Conservation (phyloP, 2,329 filamentous ascomycete species). For the Chaetomium sp. region DNA sequence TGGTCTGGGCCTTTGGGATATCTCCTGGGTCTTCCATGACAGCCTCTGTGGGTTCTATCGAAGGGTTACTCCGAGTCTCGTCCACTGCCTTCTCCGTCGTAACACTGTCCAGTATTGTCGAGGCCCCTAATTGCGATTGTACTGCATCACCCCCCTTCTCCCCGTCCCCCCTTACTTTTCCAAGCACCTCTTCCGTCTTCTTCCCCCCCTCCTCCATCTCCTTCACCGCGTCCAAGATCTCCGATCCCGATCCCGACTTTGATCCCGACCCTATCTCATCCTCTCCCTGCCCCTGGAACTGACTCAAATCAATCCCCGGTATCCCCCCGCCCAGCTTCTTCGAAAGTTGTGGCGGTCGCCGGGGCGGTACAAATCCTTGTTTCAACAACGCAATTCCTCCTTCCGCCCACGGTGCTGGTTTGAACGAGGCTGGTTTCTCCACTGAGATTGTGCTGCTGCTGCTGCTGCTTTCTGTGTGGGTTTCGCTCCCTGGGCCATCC, state of each 20-base stretch:
- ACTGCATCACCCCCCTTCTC: too few relatives aligned
- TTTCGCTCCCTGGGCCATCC: background rate
- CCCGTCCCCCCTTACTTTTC: too few relatives aligned
- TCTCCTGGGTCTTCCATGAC: background rate
- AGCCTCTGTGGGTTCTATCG: background rate
- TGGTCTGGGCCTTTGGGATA: background rate
- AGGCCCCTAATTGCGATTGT: too few relatives aligned
- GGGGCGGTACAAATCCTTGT: slow-evolving; percentile 11
- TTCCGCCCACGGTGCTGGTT: slow-evolving; percentile 20
- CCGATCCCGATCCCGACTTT: slow-evolving; percentile 27
- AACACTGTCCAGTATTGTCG: too few relatives aligned
- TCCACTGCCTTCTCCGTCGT: too few relatives aligned
- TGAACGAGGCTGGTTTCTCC: slow-evolving; percentile 4
- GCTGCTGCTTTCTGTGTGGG: background rate
- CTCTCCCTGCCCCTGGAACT: slow-evolving; percentile 42
- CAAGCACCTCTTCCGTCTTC: background rate
- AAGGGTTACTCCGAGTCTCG: too few relatives aligned
- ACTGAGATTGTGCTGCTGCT: background rate
- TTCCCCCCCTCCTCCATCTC: slow-evolving; percentile 3
- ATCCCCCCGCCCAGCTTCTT: slow-evolving; percentile 4
- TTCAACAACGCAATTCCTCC: slow-evolving; percentile 8
- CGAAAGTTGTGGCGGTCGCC: slow-evolving; percentile 7
- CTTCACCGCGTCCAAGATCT: slow-evolving; percentile 33
- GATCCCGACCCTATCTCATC: too few relatives aligned
- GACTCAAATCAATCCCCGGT: slow-evolving; percentile 36